Base-by-base conservation (phyloP, 192 early-diverging fungal genomes). In the Linnemannia zychae region DNA sequence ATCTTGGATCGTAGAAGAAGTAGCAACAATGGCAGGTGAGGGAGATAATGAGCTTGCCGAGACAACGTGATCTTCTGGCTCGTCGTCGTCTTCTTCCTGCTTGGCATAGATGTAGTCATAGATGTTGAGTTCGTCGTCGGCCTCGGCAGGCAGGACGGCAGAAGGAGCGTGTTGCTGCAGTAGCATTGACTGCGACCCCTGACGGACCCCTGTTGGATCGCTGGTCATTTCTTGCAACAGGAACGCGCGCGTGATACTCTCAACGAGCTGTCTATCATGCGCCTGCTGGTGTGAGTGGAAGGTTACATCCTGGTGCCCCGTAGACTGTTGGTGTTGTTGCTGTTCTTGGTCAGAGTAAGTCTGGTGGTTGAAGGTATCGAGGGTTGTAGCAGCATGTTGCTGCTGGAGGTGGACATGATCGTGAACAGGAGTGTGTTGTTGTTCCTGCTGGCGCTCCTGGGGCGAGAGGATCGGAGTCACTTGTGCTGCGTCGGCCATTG, bases 41-140 rank as follows among this genome's bases (percentile, higher is more conserved):
- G 20, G 18, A 2, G 76, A 71, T 73, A 79, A 47, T 57, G 78
- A 68, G 33, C 48, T 48, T 36, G 34, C 33, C 57, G 79, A 37
- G 38, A 50, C 74, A 60, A 67, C 44, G 31, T 34, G 24, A 38
- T 76, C 63, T n/a, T 77, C 75, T 67, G 75, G 33, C 57, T 76
- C 74, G 22, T 72, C 77, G 20, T 85, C 83, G 49, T 77, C 74
- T 18, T 81, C 80, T 22, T 85, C 77, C 44, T 85, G 83, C 53
- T 85, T 85, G 70, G 77, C 77, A 57, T 85, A 74, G 74, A 85
- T 85, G 31, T 79, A 85, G 37, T 85, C 83, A 70, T 79, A 85
- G 49, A 85, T 85, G 63, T 85, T 75, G 49, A 85, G 67, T 47
- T 85, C 83, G 12, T 85, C 83, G 33, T 85, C 83, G 44, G 66